phyloP scores from a whole-genome alignment of 306 rosid genomes.

The Hippophae rhamnoides region DNA sequence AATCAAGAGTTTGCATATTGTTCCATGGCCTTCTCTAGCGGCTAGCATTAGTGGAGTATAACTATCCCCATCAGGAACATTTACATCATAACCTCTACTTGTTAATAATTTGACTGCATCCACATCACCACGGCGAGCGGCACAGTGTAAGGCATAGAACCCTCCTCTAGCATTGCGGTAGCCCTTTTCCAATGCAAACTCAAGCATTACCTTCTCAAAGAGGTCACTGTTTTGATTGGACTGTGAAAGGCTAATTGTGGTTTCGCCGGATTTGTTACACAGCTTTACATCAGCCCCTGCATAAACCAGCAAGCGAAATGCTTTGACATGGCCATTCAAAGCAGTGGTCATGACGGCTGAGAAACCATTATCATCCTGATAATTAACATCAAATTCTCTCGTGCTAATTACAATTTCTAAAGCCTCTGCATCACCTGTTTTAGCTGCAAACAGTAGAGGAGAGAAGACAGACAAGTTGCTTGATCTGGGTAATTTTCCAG shows the following conservation, averaged over 20 bases:
- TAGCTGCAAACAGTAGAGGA: conserved; percentile 55
- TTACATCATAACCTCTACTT: conserved; percentile 67
- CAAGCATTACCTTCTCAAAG: conserved; percentile 83
- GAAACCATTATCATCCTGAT: conserved; percentile 66
- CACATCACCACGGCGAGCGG: conserved; percentile 76
- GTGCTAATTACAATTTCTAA: conserved; percentile 45
- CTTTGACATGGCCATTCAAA: conserved; percentile 59
- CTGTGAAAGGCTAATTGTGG: conserved; percentile 55
- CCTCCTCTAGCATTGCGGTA: conserved; percentile 56
- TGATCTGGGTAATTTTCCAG: conserved; percentile 49
- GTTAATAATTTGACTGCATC: conserved; percentile 65
- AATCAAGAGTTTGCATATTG: conserved; percentile 55
- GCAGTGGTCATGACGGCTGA: conserved; percentile 77
- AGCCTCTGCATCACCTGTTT: conserved; percentile 64
- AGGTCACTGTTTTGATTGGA: conserved; percentile 46
- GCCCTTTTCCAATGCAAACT: conserved; percentile 78
- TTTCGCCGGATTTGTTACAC: conserved; percentile 59
- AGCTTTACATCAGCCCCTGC: conserved; percentile 84
- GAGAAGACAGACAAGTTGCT: conserved; percentile 45
- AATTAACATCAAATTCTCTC: conserved; percentile 53
- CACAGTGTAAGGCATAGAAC: conserved; percentile 80
- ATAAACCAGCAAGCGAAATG: conserved; percentile 65
- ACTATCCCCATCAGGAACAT: conserved; percentile 66
- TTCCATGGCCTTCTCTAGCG: conserved; percentile 74
- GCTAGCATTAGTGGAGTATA: conserved; percentile 89